A percentile compares a stretch with the other conserved stretches of the same genome.
These are phyloP conservation scores for Allium cepa DNA, from an alignment of 106 monocot species.

Conservation along the genomic window DNA sequence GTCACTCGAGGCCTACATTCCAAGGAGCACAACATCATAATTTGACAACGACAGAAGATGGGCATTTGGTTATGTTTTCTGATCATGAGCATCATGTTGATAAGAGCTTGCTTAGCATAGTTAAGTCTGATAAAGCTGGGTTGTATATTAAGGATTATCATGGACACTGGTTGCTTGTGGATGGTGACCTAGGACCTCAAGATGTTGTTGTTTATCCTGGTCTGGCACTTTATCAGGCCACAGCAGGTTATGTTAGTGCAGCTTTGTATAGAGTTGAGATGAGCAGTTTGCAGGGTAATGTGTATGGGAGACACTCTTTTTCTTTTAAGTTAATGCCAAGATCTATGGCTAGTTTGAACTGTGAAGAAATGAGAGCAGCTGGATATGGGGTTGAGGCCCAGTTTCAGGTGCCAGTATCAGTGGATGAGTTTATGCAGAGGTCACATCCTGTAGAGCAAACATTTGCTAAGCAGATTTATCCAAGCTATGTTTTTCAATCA, in stretches of 20 bases:
- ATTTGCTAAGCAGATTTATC: constrained; percentile 32
- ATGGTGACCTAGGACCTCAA: constrained; percentile 74
- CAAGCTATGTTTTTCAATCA: constrained; percentile 32
- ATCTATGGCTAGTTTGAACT: constrained; percentile 81
- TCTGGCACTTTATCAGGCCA: constrained; percentile 87
- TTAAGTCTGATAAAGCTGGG: constrained; percentile 74
- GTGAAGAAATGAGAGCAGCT: constrained; percentile 87
- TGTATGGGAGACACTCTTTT: constrained; percentile 81
- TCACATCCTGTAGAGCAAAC: constrained; percentile 63
- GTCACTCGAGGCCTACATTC: constrained; percentile 86
- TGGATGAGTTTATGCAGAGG: constrained; percentile 94
- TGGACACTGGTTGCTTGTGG: constrained; percentile 82
- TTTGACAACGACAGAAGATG: constrained; percentile 49
- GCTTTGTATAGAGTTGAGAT: constrained; percentile 55
- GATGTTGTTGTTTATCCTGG: constrained; percentile 80
- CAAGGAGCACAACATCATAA: constrained; percentile 53
- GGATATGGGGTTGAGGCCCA: constrained; percentile 87
- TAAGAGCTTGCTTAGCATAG: constrained; percentile 77
- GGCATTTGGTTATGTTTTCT: constrained; percentile 52
- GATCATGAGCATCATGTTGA: constrained; percentile 79
- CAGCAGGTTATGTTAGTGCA: constrained; percentile 80
- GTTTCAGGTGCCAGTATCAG: constrained; percentile 68
- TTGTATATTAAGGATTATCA: constrained; percentile 79
- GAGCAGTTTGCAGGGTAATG: constrained; percentile 46
- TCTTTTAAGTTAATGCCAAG: constrained; percentile 89